phyloP scores from a whole-genome alignment of 257 asterid genomes.

The Solanum raphanifolium region DNA sequence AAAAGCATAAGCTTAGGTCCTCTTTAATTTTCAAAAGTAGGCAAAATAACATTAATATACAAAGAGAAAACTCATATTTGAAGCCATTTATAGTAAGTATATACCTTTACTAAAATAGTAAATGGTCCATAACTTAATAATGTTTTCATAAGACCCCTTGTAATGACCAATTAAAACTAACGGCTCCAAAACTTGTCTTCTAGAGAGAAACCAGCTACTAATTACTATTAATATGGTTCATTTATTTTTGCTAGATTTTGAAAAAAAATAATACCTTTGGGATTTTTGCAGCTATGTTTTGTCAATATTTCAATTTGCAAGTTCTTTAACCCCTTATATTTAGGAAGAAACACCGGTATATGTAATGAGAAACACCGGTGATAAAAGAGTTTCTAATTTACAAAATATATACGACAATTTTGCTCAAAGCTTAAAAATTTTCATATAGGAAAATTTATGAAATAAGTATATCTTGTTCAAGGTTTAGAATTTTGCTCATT shows the following conservation, averaged over 20 bases:
- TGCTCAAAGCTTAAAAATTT: not conserved
- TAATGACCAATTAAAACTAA: conserved; percentile 16
- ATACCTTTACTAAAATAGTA: conserved; percentile 6
- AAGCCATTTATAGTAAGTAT: not conserved
- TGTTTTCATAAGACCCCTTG: not conserved
- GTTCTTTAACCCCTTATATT: not conserved
- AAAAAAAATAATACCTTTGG: not conserved
- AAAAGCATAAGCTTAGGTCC: not conserved
- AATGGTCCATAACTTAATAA: conserved; percentile 17
- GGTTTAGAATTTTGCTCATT: not conserved
- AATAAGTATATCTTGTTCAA: not conserved
- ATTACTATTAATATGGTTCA: not conserved
- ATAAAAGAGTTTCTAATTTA: not conserved
- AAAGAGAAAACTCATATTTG: not conserved
- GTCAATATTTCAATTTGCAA: not conserved
- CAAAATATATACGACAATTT: not conserved
- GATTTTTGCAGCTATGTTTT: not conserved
- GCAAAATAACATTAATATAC: not conserved
- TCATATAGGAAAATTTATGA: not conserved
- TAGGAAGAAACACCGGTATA: not conserved
- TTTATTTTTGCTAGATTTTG: not conserved
- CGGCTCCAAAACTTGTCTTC: conserved; percentile 9
- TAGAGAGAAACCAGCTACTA: conserved; percentile 21
- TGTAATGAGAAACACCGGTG: not conserved
- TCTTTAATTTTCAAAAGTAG: not conserved